Conservation (phyloP, 2,329 filamentous ascomycete genomes). For the Pyrenophora seminiperda region DNA sequence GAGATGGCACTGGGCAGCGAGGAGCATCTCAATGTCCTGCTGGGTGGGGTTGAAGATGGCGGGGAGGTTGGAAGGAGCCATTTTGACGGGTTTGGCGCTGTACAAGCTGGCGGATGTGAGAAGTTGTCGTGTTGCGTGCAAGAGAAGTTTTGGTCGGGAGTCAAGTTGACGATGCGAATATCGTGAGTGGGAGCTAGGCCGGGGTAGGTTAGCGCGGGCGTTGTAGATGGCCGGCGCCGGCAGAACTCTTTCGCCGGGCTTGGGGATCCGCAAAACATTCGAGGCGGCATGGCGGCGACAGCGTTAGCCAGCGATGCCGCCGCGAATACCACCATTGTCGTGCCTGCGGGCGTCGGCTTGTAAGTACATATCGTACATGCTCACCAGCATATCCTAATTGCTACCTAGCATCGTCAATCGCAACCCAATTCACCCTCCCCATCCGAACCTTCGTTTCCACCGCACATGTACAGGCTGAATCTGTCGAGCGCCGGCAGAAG, state of each 20-base stretch:
- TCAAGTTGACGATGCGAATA: conserved; percentile 17
- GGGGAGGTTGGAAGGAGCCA: conserved; percentile 94
- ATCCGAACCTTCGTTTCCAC: conserved; percentile 66
- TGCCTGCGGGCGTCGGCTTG: conserved; percentile 52
- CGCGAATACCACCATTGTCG: conserved; percentile 52
- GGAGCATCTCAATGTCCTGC: conserved; percentile 99
- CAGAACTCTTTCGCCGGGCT: conserved; percentile 9
- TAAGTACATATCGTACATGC: conserved; percentile 18
- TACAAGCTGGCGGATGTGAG: conserved; percentile 30
- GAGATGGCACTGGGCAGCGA: conserved; percentile 94
- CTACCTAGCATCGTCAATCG: conserved; percentile 23
- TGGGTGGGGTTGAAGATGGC: conserved; percentile 94
- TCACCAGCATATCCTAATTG: background rate
- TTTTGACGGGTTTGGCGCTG: conserved; percentile 62
- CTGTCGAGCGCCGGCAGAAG: conserved; percentile 56
- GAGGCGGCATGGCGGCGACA: conserved; percentile 7
- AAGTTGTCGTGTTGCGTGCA: conserved; percentile 33
- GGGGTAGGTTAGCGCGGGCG: too few species aligned
- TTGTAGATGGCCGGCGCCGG: conserved; percentile 8
- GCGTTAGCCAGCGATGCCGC: conserved; percentile 50
- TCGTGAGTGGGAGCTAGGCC: conserved; percentile 22
- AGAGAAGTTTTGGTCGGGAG: conserved; percentile 29
- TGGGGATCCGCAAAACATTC: conserved; percentile 25
- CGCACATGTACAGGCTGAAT: conserved; percentile 63
- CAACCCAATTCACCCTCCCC: conserved; percentile 57